These are phyloP conservation scores for Urochloa ruziziensis DNA, from an alignment of 176 grass and related monocot genomes.

Conservation along the genomic window DNA sequence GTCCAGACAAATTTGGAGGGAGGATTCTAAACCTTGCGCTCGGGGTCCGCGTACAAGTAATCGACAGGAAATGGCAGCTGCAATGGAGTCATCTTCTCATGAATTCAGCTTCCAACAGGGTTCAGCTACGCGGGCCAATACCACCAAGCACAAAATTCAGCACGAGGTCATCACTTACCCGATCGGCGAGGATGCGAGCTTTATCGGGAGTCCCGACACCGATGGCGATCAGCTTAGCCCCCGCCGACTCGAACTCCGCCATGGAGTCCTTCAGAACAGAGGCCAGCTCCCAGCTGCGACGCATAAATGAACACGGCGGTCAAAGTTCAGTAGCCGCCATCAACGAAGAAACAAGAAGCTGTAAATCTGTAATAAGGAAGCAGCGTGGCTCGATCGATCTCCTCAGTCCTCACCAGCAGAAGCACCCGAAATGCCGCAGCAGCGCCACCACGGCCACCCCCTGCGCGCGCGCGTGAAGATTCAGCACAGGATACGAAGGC, in stretches of 20 bases:
- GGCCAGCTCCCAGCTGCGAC: slow-evolving; percentile 76
- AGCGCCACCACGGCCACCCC: slow-evolving; percentile 75
- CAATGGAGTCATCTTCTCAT: neutral
- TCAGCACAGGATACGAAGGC: neutral
- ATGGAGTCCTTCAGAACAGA: slow-evolving; percentile 78
- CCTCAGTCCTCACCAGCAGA: slow-evolving; percentile 92
- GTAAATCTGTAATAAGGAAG: no score
- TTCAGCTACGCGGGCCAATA: neutral
- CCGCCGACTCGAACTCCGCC: slow-evolving; percentile 53
- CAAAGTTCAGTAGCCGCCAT: neutral
- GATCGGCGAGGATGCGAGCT: slow-evolving; percentile 74
- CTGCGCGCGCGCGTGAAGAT: neutral
- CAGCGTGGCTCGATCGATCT: neutral
- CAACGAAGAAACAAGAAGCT: neutral
- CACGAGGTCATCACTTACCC: slow-evolving; percentile 52
- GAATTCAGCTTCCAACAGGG: neutral
- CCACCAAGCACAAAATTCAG: neutral
- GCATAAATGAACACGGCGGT: neutral
- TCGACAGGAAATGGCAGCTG: slow-evolving; percentile 86
- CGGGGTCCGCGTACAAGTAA: slow-evolving; percentile 84
- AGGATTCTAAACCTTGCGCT: slow-evolving; percentile 63
- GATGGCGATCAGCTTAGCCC: slow-evolving; percentile 69
- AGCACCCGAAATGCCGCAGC: slow-evolving; percentile 82
- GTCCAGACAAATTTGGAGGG: neutral
- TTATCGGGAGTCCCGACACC: slow-evolving; percentile 82